Percentiles rank a stretch among this genome's conserved stretches.
Conservation (phyloP, 2,329 filamentous ascomycete species). For the Penicillium griseofulvum region DNA sequence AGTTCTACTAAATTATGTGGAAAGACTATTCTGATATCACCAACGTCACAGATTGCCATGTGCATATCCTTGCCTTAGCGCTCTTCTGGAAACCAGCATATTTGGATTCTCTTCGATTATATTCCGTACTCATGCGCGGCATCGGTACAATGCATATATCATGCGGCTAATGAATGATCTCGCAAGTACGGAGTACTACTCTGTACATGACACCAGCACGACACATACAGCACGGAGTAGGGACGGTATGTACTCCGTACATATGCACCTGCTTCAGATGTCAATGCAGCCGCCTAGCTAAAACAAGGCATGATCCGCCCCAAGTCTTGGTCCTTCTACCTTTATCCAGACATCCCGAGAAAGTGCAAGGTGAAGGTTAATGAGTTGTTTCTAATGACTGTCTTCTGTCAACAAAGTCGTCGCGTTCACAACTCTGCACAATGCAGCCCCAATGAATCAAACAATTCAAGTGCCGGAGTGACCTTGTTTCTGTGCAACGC, state of each 20-base stretch:
- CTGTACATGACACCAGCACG: background rate
- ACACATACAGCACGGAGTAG: background rate
- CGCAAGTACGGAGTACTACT: too few species aligned
- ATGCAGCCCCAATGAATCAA: background rate
- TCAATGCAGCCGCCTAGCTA: background rate
- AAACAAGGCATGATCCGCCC: background rate
- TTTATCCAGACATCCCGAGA: background rate
- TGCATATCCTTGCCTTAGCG: background rate
- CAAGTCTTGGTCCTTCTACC: background rate
- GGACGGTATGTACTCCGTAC: background rate
- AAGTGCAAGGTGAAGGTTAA: background rate
- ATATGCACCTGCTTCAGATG: background rate
- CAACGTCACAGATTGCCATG: background rate
- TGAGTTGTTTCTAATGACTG: background rate
- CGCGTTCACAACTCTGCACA: background rate
- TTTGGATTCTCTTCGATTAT: background rate
- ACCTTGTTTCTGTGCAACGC: background rate
- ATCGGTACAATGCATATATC: background rate
- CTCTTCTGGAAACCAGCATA: background rate
- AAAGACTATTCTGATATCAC: background rate
- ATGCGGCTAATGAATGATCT: background rate
- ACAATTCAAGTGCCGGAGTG: background rate
- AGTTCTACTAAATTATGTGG: background rate
- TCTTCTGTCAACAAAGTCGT: background rate
- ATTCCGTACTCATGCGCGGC: background rate